Evolutionary conservation across 2,329 filamentous ascomycete species (phyloP), one percentile per base, ranked within the genome.

Genomic region (Mycogone perniciosa): DNA sequence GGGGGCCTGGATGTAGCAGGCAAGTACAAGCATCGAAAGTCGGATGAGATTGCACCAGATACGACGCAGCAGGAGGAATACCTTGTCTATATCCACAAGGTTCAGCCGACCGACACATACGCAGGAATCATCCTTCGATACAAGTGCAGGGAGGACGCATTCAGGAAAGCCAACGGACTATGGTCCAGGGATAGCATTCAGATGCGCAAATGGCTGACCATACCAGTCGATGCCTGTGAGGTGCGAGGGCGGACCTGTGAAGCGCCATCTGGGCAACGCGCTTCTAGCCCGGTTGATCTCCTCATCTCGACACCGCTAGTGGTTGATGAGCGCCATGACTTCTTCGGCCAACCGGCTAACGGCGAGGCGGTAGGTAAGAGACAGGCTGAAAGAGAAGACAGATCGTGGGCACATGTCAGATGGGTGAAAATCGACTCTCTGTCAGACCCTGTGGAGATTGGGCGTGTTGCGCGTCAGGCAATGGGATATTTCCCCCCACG

Each of bases 101-200:
- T 97, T 13, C 80, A 85, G 59, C 80, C 85, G 10, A 80, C 80
- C 41, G 93, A 99, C 69, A 97, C 90, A 2, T 84, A 97, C 59
- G 90, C 91, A 1, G 92, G 93, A 3, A 84, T 99, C 46, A 86
- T 93, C 47, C 84, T 99, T 57, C 88, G 85, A 60, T 99, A 95
- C 68, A 86, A 88, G 60, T 97, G 92, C 66, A 82, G 88, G 56
- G 84, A 90, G 50, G 86, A 91, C 44, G 79, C 86, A 2, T 84
- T 99, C 57, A 80, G 89, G 52, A 93, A 88, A 65, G 84, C 89
- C 37, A 99, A 99, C 65, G 83, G 93, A 8, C 83, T 99, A 62
- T 99, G 93, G 93, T 89, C 90, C 6, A 89, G 90, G 56, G 93
- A 97, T 64, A 89, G 83, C 56, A 86, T 97, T 34, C 92, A 96